Base-by-base conservation (phyloP, 2,329 filamentous ascomycete genomes). In the Stenocarpella maydis region DNA sequence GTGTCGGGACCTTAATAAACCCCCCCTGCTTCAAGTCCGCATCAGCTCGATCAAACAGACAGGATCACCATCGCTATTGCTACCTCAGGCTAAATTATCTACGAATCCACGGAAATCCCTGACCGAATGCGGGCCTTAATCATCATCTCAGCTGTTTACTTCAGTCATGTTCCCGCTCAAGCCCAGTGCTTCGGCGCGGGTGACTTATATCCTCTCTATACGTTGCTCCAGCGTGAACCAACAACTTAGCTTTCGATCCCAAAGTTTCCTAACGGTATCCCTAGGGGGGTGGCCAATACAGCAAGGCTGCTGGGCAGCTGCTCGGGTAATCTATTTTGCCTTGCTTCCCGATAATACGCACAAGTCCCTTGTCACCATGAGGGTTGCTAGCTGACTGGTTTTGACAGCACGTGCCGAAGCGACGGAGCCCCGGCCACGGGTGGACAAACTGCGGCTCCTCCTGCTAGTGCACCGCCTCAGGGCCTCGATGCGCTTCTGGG, bases 131-230 rank as follows among this genome's bases (percentile, higher is more conserved):
- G 39, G 15, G n/a, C 39, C 39, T 60, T 45, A 2, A 45, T 43
- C 26, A n/a, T 45, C 24, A 28, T 43, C 39, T 60, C 55, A 12
- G 55, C 39, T 45, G 39, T 60, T 12, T 45, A 21, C 24, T 60
- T 60, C 24, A 14, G 55, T 39, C 28, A 45, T 39, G 55, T 45
- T 24, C 28, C 55, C 17, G 55, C 55, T 10, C 55, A 60, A 28
- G 39, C 39, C 17, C 39, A 60, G 12, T 60, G 55, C 39, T 31
- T 60, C 55, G 55, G 45, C 39, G 55, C 55, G 3, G 55, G 55
- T 7, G 39, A 60, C 41, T 60, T n/a, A 24, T 10, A 45, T 60
- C 10, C 55, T 60, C 17, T 60, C 55, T 3, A 24, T 45, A 31
- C 12, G 55, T 39, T 28, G 12, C 39, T n/a, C 4, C 17, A 9